Conservation (phyloP, 148 eudicot species). For the Cornus controversa region DNA sequence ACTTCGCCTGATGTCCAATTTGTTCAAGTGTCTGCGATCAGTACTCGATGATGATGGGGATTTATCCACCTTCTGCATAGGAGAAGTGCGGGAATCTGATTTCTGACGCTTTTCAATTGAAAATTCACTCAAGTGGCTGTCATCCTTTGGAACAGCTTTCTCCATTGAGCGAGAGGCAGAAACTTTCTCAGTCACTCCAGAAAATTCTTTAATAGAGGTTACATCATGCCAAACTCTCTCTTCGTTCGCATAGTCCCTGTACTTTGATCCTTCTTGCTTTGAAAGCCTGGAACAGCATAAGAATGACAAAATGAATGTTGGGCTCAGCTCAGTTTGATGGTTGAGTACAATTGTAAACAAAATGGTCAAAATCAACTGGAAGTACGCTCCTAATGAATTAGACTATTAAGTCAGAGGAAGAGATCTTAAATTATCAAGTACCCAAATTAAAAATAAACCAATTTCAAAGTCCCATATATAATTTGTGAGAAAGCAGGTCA, state of each 20-base stretch:
- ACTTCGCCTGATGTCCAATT: constrained; percentile 56
- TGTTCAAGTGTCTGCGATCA: constrained; percentile 62
- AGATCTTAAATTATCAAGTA: no score
- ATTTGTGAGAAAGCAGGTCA: not conserved
- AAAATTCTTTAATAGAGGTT: constrained; percentile 44
- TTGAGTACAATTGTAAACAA: not conserved
- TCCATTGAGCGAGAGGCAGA: constrained; percentile 56
- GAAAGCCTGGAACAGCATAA: constrained; percentile 45
- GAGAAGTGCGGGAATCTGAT: constrained; percentile 43
- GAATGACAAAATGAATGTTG: not conserved
- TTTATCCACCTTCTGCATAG: constrained; percentile 53
- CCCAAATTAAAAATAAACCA: not conserved
- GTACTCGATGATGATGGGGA: constrained; percentile 66
- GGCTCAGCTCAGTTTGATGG: constrained; percentile 3
- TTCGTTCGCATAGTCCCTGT: constrained; percentile 48
- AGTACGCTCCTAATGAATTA: not conserved
- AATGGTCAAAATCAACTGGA: not conserved
- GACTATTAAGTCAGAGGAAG: not conserved
- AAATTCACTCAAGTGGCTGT: constrained; percentile 22
- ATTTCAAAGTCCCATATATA: no score
- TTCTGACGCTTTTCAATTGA: constrained; percentile 58
- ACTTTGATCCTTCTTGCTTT: constrained; percentile 63
- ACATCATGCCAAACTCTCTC: constrained; percentile 33
- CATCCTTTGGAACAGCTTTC: constrained; percentile 50
- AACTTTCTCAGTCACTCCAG: constrained; percentile 47